Evolutionary conservation across 2,329 filamentous ascomycete species (phyloP), one percentile per base, ranked within the genome.

Genomic region (Coniochaeta sp.): DNA sequence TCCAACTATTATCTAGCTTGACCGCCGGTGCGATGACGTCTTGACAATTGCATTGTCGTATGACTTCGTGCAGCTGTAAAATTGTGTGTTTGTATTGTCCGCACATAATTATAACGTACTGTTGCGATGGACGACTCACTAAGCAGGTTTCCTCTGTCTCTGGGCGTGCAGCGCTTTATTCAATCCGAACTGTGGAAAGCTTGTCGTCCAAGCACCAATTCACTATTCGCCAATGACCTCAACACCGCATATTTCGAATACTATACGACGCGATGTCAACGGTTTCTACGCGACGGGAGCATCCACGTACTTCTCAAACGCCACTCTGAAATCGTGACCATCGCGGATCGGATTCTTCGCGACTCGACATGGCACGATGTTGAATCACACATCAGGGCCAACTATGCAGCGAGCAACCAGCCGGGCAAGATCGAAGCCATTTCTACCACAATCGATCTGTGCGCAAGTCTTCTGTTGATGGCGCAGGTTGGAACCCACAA

Each of bases 381-480:
- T 3, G 6, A 17, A 17, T 3, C 11, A 4, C 17, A 54, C 14
- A 54, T 54, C 17, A 17, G 6, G 14, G 22, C 24, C 7, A 54
- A 54, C 24, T 54, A 54, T 14, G 24, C 50, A 8, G 6, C 28
- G 24, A 54, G 28, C 50, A 54, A 31, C 16, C 14, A 14, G 3
- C 19, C 16, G 12, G 5, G 24, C 3, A 6, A 17, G 16, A 52
- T 52, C 22, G 24, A 12, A 36, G 54, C 38, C n/a, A 19, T 56
- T 2, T 11, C 58, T 12, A 57, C 55, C 2, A 57, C 59, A 14
- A 26, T 61, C 43, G 59, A 61, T 52, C 38, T 63, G 12, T 59
- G 57, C 44, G 59, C 40, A 28, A 59, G 59, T 43, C 50, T 63
- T 9, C 43, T 63, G 1, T 16, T 58, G 16, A 63, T 63, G 61